Conservation (phyloP, 2,329 filamentous ascomycete genomes). For the Salinomyces thailandicus region DNA sequence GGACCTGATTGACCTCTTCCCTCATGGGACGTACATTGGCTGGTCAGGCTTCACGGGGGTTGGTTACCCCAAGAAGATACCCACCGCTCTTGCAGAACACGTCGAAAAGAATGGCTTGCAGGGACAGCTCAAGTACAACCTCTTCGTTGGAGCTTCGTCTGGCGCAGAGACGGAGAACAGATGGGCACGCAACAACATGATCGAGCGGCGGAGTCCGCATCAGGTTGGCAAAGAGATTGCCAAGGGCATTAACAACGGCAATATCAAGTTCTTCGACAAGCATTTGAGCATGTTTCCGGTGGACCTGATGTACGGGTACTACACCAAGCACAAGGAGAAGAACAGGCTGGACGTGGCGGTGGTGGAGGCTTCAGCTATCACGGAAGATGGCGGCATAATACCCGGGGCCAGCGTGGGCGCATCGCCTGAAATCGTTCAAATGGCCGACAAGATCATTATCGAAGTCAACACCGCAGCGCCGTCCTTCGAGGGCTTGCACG, state of each 20-base stretch:
- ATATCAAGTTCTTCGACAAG: conserved; percentile 90
- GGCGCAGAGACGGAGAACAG: conserved; percentile 85
- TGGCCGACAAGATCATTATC: conserved; percentile 88
- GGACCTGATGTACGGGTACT: conserved; percentile 66
- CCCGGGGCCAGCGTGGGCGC: conserved; percentile 79
- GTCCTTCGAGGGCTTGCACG: conserved; percentile 78
- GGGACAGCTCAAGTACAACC: conserved; percentile 72
- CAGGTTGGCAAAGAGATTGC: conserved; percentile 85
- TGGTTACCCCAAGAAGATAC: conserved; percentile 56
- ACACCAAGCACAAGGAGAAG: conserved; percentile 66
- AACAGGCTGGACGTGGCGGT: conserved; percentile 73
- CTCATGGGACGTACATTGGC: conserved; percentile 75
- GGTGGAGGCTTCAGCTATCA: conserved; percentile 72
- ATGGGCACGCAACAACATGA: conserved; percentile 86
- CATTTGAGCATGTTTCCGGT: conserved; percentile 86
- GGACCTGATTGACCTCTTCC: conserved; percentile 71
- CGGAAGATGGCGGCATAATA: conserved; percentile 79
- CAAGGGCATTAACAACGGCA: conserved; percentile 79
- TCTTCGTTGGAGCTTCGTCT: conserved; percentile 84
- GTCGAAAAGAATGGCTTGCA: conserved; percentile 79
- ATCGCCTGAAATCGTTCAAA: conserved; percentile 71
- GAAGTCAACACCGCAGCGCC: conserved; percentile 83
- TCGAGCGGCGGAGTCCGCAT: conserved; percentile 71
- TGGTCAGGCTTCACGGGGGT: conserved; percentile 90
- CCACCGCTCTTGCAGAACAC: conserved; percentile 73